These are phyloP conservation scores for Beauveria asiatica DNA, from an alignment of 2,329 filamentous ascomycete genomes.

Conservation along the genomic window DNA sequence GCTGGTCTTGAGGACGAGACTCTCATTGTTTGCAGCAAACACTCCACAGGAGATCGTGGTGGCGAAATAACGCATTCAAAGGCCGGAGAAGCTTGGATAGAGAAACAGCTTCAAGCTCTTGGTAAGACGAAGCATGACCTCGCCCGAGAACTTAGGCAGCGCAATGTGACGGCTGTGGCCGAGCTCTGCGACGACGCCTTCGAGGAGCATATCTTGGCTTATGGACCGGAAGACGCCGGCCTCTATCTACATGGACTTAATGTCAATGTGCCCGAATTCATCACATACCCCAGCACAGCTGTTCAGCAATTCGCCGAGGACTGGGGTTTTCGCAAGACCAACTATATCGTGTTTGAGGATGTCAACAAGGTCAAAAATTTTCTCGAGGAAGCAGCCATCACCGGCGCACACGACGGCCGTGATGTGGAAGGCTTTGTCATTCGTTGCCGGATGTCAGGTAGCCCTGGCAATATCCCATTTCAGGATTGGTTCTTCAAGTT, in stretches of 20 bases:
- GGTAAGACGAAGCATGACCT: constrained; percentile 75
- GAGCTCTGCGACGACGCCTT: constrained; percentile 95
- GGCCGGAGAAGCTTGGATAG: constrained; percentile 74
- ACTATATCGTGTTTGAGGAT: constrained; percentile 68
- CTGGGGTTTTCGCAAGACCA: constrained; percentile 91
- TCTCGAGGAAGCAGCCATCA: constrained; percentile 76
- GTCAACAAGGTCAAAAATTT: constrained; percentile 68
- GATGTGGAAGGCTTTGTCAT: constrained; percentile 97
- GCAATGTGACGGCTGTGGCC: constrained; percentile 90
- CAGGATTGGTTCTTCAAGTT: constrained; percentile 99
- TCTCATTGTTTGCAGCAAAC: constrained; percentile 95
- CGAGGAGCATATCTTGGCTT: constrained; percentile 93
- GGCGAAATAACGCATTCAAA: constrained; percentile 69
- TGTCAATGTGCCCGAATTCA: constrained; percentile 85
- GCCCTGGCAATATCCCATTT: constrained; percentile 46
- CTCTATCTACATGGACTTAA: constrained; percentile 96
- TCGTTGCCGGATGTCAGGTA: constrained; percentile 64
- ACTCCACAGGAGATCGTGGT: constrained; percentile 76
- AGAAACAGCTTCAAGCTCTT: constrained; percentile 66
- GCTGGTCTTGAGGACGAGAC: constrained; percentile 83
- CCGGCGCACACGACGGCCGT: constrained; percentile 79
- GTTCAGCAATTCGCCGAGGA: constrained; percentile 83
- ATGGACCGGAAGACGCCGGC: constrained; percentile 72
- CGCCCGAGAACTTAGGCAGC: constrained; percentile 61
- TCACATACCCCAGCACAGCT: constrained; percentile 72